Base-by-base conservation (phyloP, 1,139 yeast species). In the Nakaseomyces sp. region DNA sequence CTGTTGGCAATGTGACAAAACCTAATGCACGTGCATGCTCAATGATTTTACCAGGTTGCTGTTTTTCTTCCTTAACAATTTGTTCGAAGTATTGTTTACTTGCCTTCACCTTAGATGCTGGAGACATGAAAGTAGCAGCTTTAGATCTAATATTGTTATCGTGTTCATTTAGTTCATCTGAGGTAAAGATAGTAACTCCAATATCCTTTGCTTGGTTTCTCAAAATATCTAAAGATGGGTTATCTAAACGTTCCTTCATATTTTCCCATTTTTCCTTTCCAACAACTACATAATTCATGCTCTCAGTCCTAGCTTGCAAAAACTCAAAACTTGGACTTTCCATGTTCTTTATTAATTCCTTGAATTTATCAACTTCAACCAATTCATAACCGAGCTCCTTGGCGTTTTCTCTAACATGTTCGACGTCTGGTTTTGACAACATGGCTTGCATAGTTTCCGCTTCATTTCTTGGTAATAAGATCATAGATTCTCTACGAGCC, bases 1-100 rank as follows among this genome's bases (percentile, higher is more conserved):
- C 50, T 13, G 48, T 46, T 9, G 58, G 41, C 0, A 65, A 24
- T 0, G 68, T 60, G 4, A 65, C 57, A 46, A 70, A 56, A 3
- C 71, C 72, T 10, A 66, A 49, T n/a, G 57, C 56, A 6, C 58
- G 56, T 2, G 71, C 72, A 18, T 43, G 42, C 8, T 38, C 37
- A n/a, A 43, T 48, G 12, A 62, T 54, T 40, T 57, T 60, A 4
- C 60, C 66, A 31, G 54, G 55, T 24, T 53, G 48, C 2, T 50
- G 41, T 37, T 55, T 60, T 43, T 61, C 63, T 43, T 61, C 57
- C 4, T 57, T 58, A 25, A 59, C 53, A 5, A 61, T 60, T 19
- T 58, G 56, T 41, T 64, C 68, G 48, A 61, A 63, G 42, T 54
- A 61, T 22, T 61, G 61, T 47, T 63, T 63, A 7, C 58, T 61